Evolutionary conservation across 306 rosid species (phyloP).

Genomic region (Astragalus membranaceus): DNA sequence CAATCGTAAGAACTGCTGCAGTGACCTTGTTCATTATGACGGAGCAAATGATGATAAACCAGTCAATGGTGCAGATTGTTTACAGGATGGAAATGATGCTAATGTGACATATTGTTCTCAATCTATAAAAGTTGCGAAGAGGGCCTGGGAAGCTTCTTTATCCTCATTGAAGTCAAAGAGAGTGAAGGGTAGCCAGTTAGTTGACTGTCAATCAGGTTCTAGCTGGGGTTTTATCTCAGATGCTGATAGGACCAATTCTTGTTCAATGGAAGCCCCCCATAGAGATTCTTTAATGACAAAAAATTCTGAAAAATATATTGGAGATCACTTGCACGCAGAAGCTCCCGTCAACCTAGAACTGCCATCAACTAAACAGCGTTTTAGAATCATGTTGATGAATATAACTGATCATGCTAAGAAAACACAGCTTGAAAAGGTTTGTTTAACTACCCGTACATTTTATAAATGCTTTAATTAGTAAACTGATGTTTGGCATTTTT

Average conservation of each 20-base stretch:
- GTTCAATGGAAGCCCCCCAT: conserved; percentile 28
- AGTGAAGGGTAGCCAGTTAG: conserved; percentile 68
- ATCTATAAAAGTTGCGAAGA: conserved; percentile 48
- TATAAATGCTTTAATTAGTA: background rate
- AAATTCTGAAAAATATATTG: conserved; percentile 27
- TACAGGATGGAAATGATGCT: conserved; percentile 26
- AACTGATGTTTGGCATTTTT: background rate
- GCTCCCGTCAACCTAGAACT: conserved; percentile 32
- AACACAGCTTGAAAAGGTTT: conserved; percentile 65
- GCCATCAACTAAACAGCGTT: conserved; percentile 34
- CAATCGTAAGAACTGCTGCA: conserved; percentile 20
- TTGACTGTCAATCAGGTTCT: conserved; percentile 37
- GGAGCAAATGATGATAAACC: conserved; percentile 20
- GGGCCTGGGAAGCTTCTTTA: conserved; percentile 75
- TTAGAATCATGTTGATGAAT: conserved; percentile 81
- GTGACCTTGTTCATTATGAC: conserved; percentile 25
- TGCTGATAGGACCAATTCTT: conserved; percentile 33
- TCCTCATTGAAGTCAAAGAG: conserved; percentile 89
- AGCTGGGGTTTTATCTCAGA: conserved; percentile 33
- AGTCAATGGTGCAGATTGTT: conserved; percentile 21
- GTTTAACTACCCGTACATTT: conserved; percentile 3
- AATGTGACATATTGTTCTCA: conserved; percentile 35
- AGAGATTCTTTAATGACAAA: conserved; percentile 28
- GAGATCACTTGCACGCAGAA: conserved; percentile 22
- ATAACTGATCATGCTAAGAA: conserved; percentile 70